Conservation (phyloP, 2,329 filamentous ascomycete species). For the Neofusicoccum sp. region DNA sequence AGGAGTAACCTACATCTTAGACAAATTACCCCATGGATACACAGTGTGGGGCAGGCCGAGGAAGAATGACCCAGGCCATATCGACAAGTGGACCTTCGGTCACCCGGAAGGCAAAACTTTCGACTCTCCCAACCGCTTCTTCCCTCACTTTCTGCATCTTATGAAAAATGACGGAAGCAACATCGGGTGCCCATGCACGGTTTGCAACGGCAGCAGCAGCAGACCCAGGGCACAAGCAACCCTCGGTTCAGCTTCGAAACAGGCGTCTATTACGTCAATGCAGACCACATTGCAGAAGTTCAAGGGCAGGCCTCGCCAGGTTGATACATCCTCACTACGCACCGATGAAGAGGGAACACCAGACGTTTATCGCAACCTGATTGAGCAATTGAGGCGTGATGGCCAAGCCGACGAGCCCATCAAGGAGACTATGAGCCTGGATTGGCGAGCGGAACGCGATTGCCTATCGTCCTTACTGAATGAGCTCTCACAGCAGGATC, state of each 20-base stretch:
- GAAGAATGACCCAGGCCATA: conserved; percentile 36
- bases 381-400: conserved; percentile 48
- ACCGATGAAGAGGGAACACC: conserved; percentile 54
- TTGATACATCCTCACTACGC: conserved; percentile 6
- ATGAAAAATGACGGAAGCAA: conserved; percentile 48
- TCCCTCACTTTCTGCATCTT: conserved; percentile 56
- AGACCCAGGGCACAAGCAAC: neutral
- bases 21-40: conserved; percentile 56
- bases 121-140: conserved; percentile 55
- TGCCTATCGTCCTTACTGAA: conserved; percentile 43
- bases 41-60: conserved; percentile 48
- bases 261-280: conserved; percentile 2
- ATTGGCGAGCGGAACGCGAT: conserved; percentile 55
- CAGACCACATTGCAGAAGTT: conserved; percentile 14
- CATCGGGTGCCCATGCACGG: conserved; percentile 50
- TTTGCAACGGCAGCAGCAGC: conserved; percentile 37
- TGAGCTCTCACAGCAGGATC: conserved; percentile 43
- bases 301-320: conserved; percentile 18
- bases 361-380: conserved; percentile 52
- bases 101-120: conserved; percentile 53
- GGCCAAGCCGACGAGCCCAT: conserved; percentile 46
- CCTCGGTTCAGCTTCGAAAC: conserved; percentile 9
- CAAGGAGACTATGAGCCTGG: conserved; percentile 51
- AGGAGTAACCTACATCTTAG: conserved; percentile 49
- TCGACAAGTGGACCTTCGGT: conserved; percentile 58